Conservation (phyloP, 2,329 filamentous ascomycete species). For the Trichoderma aggressivum region DNA sequence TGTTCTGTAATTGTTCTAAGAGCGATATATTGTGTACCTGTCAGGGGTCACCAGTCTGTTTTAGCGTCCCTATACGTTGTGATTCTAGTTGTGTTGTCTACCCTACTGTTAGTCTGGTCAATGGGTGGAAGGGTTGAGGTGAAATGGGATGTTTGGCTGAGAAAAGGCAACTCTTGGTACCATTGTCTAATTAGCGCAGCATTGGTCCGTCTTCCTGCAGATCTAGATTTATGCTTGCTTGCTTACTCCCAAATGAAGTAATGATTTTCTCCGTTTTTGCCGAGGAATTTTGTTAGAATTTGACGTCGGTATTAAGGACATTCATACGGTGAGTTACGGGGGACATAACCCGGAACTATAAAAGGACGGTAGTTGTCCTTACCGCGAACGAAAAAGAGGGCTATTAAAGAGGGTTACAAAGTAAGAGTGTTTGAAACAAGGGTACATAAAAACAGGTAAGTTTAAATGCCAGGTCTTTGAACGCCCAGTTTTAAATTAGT, state of each 20-base stretch:
- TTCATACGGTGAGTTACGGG: not conserved
- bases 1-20: not conserved
- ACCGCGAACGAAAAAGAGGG: not conserved
- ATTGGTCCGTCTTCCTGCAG: not conserved
- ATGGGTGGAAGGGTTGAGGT: not conserved
- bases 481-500: not conserved
- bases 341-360: not conserved
- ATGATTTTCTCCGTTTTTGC: not conserved
- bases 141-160: not conserved
- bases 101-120: not conserved
- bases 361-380: not conserved
- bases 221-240: not conserved
- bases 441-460: not conserved
- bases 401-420: not conserved
- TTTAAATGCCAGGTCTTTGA: not conserved
- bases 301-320: not conserved
- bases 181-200: not conserved
- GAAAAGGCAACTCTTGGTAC: not conserved
- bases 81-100: not conserved
- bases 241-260: not conserved
- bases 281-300: not conserved
- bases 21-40: not conserved
- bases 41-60: fast-evolving
- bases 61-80: not conserved
- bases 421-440: not conserved